Evolutionary conservation across 2,329 filamentous ascomycete genomes (phyloP), one percentile per base, ranked within the genome.

Genomic region (Trematosphaeria pertusa): DNA sequence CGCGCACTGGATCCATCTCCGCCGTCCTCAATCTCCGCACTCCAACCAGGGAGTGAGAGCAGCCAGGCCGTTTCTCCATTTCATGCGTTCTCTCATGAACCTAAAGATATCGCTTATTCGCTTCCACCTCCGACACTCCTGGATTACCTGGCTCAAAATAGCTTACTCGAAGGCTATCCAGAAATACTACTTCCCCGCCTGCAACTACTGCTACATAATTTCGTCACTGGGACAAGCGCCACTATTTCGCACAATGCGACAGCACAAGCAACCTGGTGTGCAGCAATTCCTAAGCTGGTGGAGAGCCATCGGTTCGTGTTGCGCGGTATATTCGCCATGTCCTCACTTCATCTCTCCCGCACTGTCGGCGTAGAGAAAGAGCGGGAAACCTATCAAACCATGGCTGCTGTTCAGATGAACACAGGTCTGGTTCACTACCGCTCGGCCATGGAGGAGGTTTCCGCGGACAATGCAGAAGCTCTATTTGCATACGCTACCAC

Each of bases 341-440:
- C 73, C 4, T 71, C 74, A n/a, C 62, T 78, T 11, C 77, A 78
- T 50, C 50, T 76, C 18, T 72, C 72, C 10, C 70, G 66, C 17
- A 38, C 65, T 63, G 37, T 43, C n/a, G 35, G 15, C 5, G 37
- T 28, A 4, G 38, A 48, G 20, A 45, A 38, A 15, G 47, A 57
- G 21, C 50, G 42, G 42, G 43, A 59, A 12, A 21, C 32, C 2
- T 57, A 61, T 18, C 42, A 47, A 8, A 48, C 54, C 10, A 56
- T 62, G 20, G 62, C 63, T 22, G 58, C 54, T 10, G 52, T 38
- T 5, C 59, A 67, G 42, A 53, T 69, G 37, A 65, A 61, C 44
- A 49, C 28, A 8, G 61, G 62, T 4, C 46, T 69, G 18, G 37
- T 38, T 3, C 46, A 48, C 1, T 68, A 71, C 33, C 58, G 59